Evolutionary conservation across 2,329 filamentous ascomycete genomes (phyloP).

Genomic region (Byssochlamys sp.): DNA sequence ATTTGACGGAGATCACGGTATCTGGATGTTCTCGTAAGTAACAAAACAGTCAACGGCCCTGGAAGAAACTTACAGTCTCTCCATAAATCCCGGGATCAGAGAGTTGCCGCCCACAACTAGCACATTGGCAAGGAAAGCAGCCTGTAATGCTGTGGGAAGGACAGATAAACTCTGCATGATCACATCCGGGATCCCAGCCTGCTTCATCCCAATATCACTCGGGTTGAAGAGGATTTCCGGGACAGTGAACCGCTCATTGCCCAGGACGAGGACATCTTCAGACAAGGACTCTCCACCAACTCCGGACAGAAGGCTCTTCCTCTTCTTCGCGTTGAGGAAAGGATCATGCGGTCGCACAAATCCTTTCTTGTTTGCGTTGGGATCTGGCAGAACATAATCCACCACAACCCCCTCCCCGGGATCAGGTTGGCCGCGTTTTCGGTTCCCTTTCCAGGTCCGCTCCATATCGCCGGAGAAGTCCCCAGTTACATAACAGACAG

Average conservation of each 20-base stretch:
- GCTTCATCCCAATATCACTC: conserved; percentile 70
- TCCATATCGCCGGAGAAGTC: conserved; percentile 74
- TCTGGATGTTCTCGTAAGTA: conserved; percentile 22
- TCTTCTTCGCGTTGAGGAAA: conserved; percentile 44
- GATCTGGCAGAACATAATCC: conserved; percentile 87
- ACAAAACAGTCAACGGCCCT: background rate
- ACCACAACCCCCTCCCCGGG: conserved; percentile 52
- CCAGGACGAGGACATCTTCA: conserved; percentile 76
- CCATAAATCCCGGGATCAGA: conserved; percentile 68
- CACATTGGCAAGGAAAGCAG: conserved; percentile 74
- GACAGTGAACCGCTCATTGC: conserved; percentile 83
- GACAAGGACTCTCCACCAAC: conserved; percentile 38
- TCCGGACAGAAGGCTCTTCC: conserved; percentile 41
- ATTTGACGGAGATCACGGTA: conserved; percentile 61
- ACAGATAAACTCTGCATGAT: conserved; percentile 66
- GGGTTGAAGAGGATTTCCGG: conserved; percentile 86
- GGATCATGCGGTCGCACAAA: conserved; percentile 70
- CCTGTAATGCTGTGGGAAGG: conserved; percentile 74
- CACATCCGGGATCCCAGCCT: conserved; percentile 73
- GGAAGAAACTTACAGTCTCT: conserved; percentile 50
- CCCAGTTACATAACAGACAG: conserved; percentile 69
- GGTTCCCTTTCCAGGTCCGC: conserved; percentile 68
- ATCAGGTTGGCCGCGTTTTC: conserved; percentile 26
- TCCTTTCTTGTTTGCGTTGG: conserved; percentile 54
- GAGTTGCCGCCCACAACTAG: conserved; percentile 81